phyloP scores from a whole-genome alignment of 495 filamentous ascomycete species.

The Tuber aestivum region DNA sequence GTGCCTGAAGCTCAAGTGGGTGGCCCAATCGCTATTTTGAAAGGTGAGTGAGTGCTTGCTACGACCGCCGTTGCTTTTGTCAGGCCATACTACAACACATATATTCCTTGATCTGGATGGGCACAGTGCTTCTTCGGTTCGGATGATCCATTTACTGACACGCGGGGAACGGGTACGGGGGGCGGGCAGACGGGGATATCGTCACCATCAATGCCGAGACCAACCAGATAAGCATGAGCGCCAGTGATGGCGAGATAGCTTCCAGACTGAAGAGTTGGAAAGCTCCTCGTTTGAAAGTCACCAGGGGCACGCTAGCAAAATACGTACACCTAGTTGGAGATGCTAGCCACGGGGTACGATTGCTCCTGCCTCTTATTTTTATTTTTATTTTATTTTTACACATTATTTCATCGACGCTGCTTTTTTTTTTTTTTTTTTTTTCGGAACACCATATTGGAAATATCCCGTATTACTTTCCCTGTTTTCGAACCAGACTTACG shows the following conservation, averaged over 20 bases:
- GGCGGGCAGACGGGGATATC: slow-evolving; percentile 69
- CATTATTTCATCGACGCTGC: background rate
- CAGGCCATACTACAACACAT: slow-evolving; percentile 38
- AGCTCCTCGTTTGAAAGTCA: slow-evolving; percentile 65
- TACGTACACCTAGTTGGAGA: slow-evolving; percentile 72
- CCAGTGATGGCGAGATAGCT: slow-evolving; percentile 68
- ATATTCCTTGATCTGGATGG: slow-evolving; percentile 37
- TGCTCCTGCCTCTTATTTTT: slow-evolving; percentile 29
- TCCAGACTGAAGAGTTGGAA: slow-evolving; percentile 65
- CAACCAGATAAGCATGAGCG: slow-evolving; percentile 69
- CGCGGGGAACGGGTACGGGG: slow-evolving; percentile 37
- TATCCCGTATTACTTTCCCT: slow-evolving; percentile 29
- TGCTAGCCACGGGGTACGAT: slow-evolving; percentile 59
- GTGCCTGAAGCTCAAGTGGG: slow-evolving; percentile 72
- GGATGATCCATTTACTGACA: slow-evolving; percentile 33
- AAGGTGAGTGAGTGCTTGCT: slow-evolving; percentile 34
- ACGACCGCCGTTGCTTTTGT: slow-evolving; percentile 34
- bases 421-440: slow-evolving; percentile 32
- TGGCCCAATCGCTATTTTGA: slow-evolving; percentile 41
- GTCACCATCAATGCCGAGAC: slow-evolving; percentile 80
- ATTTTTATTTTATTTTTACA: slow-evolving; percentile 24
- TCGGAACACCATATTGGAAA: slow-evolving; percentile 35
- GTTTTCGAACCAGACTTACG: slow-evolving; percentile 32
- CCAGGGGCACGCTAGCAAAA: slow-evolving; percentile 82
- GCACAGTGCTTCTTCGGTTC: slow-evolving; percentile 15